Conservation (phyloP, 768 basidiomycete species). For the Termitomyces sp. region DNA sequence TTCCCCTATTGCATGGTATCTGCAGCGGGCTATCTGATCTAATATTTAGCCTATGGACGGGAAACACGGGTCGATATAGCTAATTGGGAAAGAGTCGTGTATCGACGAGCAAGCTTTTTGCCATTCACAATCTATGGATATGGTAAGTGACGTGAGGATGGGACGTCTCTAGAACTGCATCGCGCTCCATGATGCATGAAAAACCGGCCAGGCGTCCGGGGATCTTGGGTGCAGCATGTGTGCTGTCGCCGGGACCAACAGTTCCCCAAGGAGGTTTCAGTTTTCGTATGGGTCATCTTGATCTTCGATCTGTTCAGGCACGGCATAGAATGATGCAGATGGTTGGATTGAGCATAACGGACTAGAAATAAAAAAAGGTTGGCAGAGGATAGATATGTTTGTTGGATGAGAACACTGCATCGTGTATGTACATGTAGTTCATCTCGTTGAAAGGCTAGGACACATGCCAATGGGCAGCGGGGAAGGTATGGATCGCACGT, state of each 20-base stretch:
- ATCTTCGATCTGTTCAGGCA: constrained; percentile 13
- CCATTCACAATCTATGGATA: not conserved
- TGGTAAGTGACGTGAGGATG: not conserved
- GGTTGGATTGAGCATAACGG: not conserved
- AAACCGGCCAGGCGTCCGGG: not conserved
- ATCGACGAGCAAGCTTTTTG: not conserved
- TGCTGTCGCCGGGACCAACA: not conserved
- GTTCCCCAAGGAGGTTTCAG: not conserved
- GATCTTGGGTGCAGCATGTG: not conserved
- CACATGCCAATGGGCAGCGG: not conserved
- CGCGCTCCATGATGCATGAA: not conserved
- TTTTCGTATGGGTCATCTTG: constrained; percentile 7
- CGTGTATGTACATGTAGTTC: too few relatives aligned
- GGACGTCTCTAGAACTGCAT: not conserved
- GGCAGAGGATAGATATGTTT: constrained; percentile 12
- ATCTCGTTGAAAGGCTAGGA: constrained; percentile 10
- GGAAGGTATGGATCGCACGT: not conserved
- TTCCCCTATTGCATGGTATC: not conserved
- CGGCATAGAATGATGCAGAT: not conserved
- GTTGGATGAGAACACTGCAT: too few relatives aligned
- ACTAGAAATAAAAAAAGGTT: not conserved
- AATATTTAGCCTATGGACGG: not conserved
- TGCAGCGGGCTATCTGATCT: not conserved
- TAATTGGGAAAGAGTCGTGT: not conserved
- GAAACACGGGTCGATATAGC: not conserved